A percentile compares a stretch with the other conserved stretches of the same genome.
Evolutionary conservation across 2,329 filamentous ascomycete genomes (phyloP).

Genomic region (Coniochaeta hoffmannii): DNA sequence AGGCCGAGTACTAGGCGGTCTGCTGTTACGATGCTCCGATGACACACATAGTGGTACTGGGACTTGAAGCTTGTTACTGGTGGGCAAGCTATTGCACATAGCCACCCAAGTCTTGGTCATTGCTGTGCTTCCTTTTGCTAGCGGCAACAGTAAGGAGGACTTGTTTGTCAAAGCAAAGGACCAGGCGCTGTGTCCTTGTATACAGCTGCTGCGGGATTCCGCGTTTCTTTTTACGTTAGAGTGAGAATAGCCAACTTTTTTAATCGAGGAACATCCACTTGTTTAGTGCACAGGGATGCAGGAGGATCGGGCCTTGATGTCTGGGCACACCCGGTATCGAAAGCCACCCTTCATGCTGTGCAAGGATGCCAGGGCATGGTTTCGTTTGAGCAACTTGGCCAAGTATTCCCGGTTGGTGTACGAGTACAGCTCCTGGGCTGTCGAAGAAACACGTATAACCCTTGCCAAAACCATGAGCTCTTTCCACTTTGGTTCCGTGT

Average conservation of each 20-base stretch:
- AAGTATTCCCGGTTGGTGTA: too few species aligned
- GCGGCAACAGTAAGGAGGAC: background rate
- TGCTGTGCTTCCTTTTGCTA: background rate
- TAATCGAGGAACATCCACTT: background rate
- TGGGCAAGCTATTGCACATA: constrained; percentile 1
- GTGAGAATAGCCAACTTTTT: constrained; percentile 4
- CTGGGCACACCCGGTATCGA: too few species aligned
- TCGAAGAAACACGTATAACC: too few species aligned
- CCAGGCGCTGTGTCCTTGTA: background rate
- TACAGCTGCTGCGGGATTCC: background rate
- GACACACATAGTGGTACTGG: background rate
- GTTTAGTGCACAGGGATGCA: background rate
- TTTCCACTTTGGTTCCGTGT: background rate
- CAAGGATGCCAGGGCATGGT: background rate
- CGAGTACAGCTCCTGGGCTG: too few species aligned
- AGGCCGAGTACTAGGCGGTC: constrained; percentile 77
- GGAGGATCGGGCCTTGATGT: background rate
- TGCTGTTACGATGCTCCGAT: background rate
- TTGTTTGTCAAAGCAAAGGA: background rate
- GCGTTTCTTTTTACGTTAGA: constrained; percentile 1
- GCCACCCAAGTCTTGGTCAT: background rate
- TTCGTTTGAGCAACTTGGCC: background rate
- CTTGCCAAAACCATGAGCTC: background rate
- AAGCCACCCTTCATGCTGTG: background rate
- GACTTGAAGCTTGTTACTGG: constrained; percentile 1